Percentiles rank a stretch among this genome's conserved stretches.
Evolutionary conservation across 495 filamentous ascomycete species (phyloP).

Genomic region (Podospora bellae-mahoneyi): DNA sequence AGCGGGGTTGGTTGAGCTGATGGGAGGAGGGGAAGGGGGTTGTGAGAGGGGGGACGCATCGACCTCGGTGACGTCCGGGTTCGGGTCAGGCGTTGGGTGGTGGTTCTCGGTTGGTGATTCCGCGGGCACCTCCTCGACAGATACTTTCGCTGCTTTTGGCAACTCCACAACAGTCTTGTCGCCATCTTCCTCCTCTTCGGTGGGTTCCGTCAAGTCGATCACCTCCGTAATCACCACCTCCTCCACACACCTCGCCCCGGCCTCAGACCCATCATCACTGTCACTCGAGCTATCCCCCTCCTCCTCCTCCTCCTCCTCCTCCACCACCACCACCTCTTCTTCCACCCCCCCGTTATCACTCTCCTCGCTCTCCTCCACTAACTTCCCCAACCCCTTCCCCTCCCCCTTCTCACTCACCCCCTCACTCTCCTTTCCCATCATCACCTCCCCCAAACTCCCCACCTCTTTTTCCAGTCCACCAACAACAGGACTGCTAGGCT

Average conservation of each 20-base stretch:
- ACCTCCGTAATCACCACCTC: not conserved
- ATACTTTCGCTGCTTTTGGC: not conserved
- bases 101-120: not conserved
- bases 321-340: no score
- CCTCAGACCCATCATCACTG: constrained; percentile 14
- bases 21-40: not conserved
- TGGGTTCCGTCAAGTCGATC: not conserved
- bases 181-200: not conserved
- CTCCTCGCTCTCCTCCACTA: not conserved
- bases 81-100: not conserved
- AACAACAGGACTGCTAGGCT: constrained; percentile 22
- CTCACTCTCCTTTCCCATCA: not conserved
- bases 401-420: not conserved
- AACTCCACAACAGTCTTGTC: not conserved
- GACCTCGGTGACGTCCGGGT: not conserved
- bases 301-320: not conserved
- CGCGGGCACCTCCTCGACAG: not conserved
- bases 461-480: not conserved
- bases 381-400: constrained; percentile 14
- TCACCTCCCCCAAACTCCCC: not conserved
- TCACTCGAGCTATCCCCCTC: constrained; percentile 18
- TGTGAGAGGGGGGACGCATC: not conserved
- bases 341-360: no score
- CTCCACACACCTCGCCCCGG: constrained; percentile 5
- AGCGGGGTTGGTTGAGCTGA: not conserved